Conservation (phyloP, 192 early-diverging fungal genomes). For the Backusella circina region DNA sequence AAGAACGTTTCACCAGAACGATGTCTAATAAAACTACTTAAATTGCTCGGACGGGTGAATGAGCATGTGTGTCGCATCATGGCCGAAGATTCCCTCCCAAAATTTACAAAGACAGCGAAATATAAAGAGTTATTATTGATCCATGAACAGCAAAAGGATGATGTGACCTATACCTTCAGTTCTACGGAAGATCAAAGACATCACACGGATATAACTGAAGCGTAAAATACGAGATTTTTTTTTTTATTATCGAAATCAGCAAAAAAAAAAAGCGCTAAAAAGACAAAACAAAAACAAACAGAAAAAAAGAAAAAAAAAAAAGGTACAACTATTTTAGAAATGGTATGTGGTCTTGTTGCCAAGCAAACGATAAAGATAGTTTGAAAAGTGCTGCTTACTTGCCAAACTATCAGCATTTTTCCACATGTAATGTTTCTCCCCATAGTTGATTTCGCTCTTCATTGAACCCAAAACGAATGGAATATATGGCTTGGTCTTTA, state of each 20-base stretch:
- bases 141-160: neutral
- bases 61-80: conserved; percentile 31
- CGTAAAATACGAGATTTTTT: conserved; percentile 51
- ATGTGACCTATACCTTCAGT: neutral
- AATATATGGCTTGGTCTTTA: conserved; percentile 3
- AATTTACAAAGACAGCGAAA: conserved; percentile 19
- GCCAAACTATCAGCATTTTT: conserved; percentile 2
- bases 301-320: neutral
- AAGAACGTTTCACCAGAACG: conserved; percentile 9
- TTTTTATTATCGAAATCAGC: conserved; percentile 65
- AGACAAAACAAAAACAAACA: conserved; percentile 30
- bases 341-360: neutral
- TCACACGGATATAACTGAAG: neutral
- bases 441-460: conserved; percentile 7
- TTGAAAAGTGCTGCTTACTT: conserved; percentile 4
- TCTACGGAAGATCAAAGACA: neutral
- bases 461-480: conserved; percentile 4
- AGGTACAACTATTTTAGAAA: conserved; percentile 65
- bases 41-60: conserved; percentile 27
- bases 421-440: conserved; percentile 5
- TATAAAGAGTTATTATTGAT: conserved; percentile 10
- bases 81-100: conserved; percentile 34
- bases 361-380: neutral
- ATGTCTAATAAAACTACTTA: conserved; percentile 20
- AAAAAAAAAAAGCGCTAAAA: conserved; percentile 68